Evolutionary conservation across 2,329 filamentous ascomycete species (phyloP), one percentile per base, ranked within the genome.

Genomic region (Ceratocystis huliohia): DNA sequence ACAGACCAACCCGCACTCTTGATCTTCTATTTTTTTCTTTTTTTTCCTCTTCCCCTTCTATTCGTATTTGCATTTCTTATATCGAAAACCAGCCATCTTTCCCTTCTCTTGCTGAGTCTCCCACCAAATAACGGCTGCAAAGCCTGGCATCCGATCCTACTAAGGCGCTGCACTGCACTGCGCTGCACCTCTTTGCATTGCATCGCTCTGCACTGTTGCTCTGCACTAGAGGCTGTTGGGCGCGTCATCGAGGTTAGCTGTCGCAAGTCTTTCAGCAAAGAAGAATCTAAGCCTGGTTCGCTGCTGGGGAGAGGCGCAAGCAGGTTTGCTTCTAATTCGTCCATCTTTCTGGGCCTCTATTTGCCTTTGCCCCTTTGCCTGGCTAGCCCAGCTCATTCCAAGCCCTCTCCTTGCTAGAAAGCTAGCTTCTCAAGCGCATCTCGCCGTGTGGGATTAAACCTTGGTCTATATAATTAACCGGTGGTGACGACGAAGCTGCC

Each of bases 101-200:
- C 45, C 17, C n/a, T 17, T 48, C 45, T 48, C 17, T 48, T 20
- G 15, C 45, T 48, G 45, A 17, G n/a, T 20, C 45, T 22, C 48
- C 48, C 48, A 48, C 45, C 45, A 65, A 30, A 37, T 50, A 41
- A n/a, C 63, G 25, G 53, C 28, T 59, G 53, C 53, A 59, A 37
- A 33, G 53, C 53, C 28, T 30, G 28, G 33, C 33, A 37, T 7
- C 53, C 48, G 20, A 59, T 33, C 53, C 25, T 30, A 59, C 25
- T 17, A 15, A 33, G 25, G 17, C 25, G 53, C 50, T 56, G 20
- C 48, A 20, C 45, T 46, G 15, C 64, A 46, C 25, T 56, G 50
- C 28, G 53, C 53, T 46, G 15, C 64, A 46, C 25, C 25, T 5
- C 28, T 25, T 30, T 41, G 10, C 37, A 13, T 30, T 59, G 15